Evolutionary conservation across 2,329 filamentous ascomycete species (phyloP), one percentile per base, ranked within the genome.

Genomic region (Botryotinia narcissicola): DNA sequence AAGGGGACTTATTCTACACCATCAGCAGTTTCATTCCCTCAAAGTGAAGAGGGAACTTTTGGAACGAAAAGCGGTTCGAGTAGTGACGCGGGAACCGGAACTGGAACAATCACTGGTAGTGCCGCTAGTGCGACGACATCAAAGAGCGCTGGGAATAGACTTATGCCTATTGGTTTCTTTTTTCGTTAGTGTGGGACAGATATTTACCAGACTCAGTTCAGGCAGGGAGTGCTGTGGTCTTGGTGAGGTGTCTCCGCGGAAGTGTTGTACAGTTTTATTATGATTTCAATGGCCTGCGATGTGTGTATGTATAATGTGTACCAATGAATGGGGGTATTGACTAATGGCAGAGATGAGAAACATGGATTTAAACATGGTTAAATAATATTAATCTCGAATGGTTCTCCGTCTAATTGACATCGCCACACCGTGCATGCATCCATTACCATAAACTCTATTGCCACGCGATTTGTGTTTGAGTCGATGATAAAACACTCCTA

Each of bases 91-190:
- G 37, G 61, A 29, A 12, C 32, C 9, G 64, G 32, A 29, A 54
- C 64, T 16, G 64, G 64, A 20, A 67, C 46, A 6, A 29, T n/a
- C 18, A 63, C 59, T n/a, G 69, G 69, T 32, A 64, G 32, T 51
- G 69, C 69, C 1, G 69, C 59, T 4, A 64, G 42, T 40, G 32
- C 57, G 32, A 40, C 59, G 8, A 51, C 48, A 35, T 71, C 59
- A 12, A 71, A 51, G 59, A 71, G 69, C 63, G 69, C 59, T 40
- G 69, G 69, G 20, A 64, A 71, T 20, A 63, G 69, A 35, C 16
- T 64, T 40, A 20, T 22, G 42, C 69, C 69, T 29, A 32, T 71
- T 9, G 64, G 35, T 14, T 68, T 68, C 14, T n/a, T 68, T 51
- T 1, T 37, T 12, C 29, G 20, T 32, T 68, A 57, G 35, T 29